Percentiles rank a stretch among this genome's conserved stretches.
Evolutionary conservation across 108 stramenopile genomes (phyloP).

Genomic region (Nitzschia palea): DNA sequence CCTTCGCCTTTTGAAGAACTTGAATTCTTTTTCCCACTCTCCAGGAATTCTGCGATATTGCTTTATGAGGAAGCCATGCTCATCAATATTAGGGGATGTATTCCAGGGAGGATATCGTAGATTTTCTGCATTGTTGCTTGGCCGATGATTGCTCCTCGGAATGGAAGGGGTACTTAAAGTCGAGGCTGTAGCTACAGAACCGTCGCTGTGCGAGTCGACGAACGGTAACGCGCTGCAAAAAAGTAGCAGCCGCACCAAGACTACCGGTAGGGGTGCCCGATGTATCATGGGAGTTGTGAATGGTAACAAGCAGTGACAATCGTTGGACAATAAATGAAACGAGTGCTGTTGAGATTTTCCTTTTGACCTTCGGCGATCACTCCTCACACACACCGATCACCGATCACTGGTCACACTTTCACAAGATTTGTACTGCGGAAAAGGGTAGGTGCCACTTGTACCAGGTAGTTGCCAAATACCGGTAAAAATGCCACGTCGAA

Average conservation of each 20-base stretch:
- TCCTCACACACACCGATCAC: too few species aligned
- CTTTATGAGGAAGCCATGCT: constrained; percentile 59
- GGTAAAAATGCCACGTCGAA: too few species aligned
- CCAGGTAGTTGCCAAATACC: too few species aligned
- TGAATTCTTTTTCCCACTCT: constrained; percentile 67
- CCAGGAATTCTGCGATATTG: constrained; percentile 61
- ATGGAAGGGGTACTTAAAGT: not conserved
- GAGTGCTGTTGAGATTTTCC: too few species aligned
- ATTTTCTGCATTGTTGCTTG: not conserved
- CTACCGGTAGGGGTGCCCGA: too few species aligned
- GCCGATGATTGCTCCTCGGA: constrained; percentile 7
- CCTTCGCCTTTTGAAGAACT: constrained; percentile 5
- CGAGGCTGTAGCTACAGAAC: not conserved
- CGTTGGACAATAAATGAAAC: too few species aligned
- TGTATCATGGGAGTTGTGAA: too few species aligned
- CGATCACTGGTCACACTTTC: too few species aligned
- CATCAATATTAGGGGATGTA: constrained; percentile 68
- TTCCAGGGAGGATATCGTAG: constrained; percentile 72
- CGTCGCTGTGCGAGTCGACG: not conserved
- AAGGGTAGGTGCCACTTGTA: too few species aligned
- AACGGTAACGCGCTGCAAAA: not conserved
- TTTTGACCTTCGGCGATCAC: too few species aligned
- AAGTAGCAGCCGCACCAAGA: not conserved
- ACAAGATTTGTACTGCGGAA: too few species aligned
- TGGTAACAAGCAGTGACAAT: too few species aligned